Evolutionary conservation across 352 stramenopile genomes (phyloP).

Genomic region (Elongisporangium anandrum): DNA sequence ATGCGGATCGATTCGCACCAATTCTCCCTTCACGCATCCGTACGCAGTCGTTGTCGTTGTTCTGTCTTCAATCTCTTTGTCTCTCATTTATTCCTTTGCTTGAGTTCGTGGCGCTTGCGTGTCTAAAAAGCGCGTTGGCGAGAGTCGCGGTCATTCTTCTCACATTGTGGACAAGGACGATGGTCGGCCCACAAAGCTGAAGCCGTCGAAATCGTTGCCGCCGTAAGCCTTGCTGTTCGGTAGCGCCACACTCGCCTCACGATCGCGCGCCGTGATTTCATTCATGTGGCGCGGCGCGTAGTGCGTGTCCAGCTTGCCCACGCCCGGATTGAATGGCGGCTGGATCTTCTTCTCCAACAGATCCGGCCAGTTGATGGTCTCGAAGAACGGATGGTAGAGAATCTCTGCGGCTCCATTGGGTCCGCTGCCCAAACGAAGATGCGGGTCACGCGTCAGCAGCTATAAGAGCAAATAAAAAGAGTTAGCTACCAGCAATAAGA

Average conservation of each 20-base stretch:
- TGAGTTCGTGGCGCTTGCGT: not conserved
- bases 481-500: too few species aligned
- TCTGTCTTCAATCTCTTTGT: slow-evolving; percentile 1
- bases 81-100: not conserved
- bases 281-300: slow-evolving; percentile 86
- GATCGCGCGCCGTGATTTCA: slow-evolving; percentile 84
- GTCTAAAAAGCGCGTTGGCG: not conserved
- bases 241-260: slow-evolving; percentile 72
- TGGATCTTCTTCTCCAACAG: slow-evolving; percentile 76
- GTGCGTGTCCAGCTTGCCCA: slow-evolving; percentile 84
- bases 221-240: slow-evolving; percentile 29
- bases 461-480: slow-evolving; percentile 38
- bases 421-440: slow-evolving; percentile 92
- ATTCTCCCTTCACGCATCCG: slow-evolving; percentile 4
- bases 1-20: slow-evolving; percentile 1
- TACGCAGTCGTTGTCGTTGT: slow-evolving; percentile 1
- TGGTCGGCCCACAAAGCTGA: slow-evolving; percentile 87
- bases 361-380: slow-evolving; percentile 88
- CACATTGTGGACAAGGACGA: slow-evolving; percentile 60
- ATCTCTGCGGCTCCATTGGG: slow-evolving; percentile 86
- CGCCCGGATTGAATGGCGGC: slow-evolving; percentile 86
- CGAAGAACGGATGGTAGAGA: slow-evolving; percentile 90
- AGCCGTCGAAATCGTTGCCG: slow-evolving; percentile 87
- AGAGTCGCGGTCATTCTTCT: slow-evolving; percentile 7
- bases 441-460: slow-evolving; percentile 96